A percentile compares a stretch with the other conserved stretches of the same genome.
These are phyloP conservation scores for Hirsutella thompsonii DNA, from an alignment of 2,329 filamentous ascomycete genomes.

Conservation along the genomic window DNA sequence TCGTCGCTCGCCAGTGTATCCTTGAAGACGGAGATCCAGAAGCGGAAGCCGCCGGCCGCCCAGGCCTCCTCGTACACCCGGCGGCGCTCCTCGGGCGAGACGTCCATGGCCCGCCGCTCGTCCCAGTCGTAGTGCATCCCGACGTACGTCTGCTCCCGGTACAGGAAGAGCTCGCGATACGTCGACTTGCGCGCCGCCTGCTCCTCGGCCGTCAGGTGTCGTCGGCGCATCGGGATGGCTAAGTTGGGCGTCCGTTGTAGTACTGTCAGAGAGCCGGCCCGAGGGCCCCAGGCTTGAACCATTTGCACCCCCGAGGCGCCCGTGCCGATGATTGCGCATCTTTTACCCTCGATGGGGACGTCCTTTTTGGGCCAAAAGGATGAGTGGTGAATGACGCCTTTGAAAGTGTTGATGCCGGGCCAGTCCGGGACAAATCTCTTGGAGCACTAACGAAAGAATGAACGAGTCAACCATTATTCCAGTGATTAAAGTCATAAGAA, in stretches of 20 bases:
- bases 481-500: background rate
- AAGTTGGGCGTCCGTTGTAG: conserved; percentile 58
- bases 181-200: conserved; percentile 29
- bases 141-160: conserved; percentile 38
- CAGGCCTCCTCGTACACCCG: conserved; percentile 35
- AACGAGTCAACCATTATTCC: background rate
- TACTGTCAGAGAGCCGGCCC: conserved; percentile 38
- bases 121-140: conserved; percentile 46
- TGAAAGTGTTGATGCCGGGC: conserved; percentile 45
- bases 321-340: conserved; percentile 49
- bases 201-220: conserved; percentile 20
- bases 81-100: conserved; percentile 33
- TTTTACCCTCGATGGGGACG: conserved; percentile 44
- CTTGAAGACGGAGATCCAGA: conserved; percentile 40
- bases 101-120: conserved; percentile 42
- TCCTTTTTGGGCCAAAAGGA: conserved; percentile 47
- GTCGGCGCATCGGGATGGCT: conserved; percentile 46
- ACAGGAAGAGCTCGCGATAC: conserved; percentile 38
- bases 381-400: conserved; percentile 45
- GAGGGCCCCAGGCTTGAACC: conserved; percentile 43
- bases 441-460: conserved; percentile 25
- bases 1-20: conserved; percentile 32
- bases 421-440: conserved; percentile 49
- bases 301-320: conserved; percentile 54
- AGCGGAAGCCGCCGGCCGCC: conserved; percentile 39